Evolutionary conservation across 208 protist genomes (phyloP), one percentile per base, ranked within the genome.

Genomic region (Herpetomonas tarakana): DNA sequence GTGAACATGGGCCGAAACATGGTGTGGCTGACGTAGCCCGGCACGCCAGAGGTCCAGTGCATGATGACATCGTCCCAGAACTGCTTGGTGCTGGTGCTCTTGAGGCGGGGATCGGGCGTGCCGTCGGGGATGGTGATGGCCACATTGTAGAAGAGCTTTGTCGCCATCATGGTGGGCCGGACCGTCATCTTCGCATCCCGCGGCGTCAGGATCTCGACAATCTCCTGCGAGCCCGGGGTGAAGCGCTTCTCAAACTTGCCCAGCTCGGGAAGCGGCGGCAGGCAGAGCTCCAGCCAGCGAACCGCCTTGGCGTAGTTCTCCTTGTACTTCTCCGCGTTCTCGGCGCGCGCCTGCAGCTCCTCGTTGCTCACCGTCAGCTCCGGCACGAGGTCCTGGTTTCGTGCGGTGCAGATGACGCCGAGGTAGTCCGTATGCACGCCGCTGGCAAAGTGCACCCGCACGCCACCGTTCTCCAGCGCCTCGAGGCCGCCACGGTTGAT

Each of bases 1-100:
- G 78, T 91, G 74, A 96, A 90, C 75, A 96, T 86, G 21, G 91
- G 91, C 2, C 87, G 91, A 53, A 96, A 96, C 74, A 96, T 83
- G 18, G 91, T 96, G 68, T 96, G 91, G 0, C 84, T 89, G 61
- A 96, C 68, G 70, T 96, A 96, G 22, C 88, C 91, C 14, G 91
- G 91, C 49, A 94, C 77, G 3, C 86, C 86, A 12, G 78, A 75
- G 24, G 91, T 93, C 88, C 91, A 96, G 74, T 96, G 91, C 74
- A 71, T 68, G 14, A 92, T 71, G 19, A 96, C 87, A 63, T 96
- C 91, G 51, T 96, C 86, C 91, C 91, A 96, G 66, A 92, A 96
- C 38, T 90, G 85, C 76, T 92, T 92, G 9, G 83, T 91, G 67
- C 86, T 93, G 28, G 83, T 94, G 60, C 76, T 85, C 70, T 79